These are phyloP conservation scores for Blepharisma stoltei DNA, from an alignment of 73 alveolate species.

Conservation along the genomic window DNA sequence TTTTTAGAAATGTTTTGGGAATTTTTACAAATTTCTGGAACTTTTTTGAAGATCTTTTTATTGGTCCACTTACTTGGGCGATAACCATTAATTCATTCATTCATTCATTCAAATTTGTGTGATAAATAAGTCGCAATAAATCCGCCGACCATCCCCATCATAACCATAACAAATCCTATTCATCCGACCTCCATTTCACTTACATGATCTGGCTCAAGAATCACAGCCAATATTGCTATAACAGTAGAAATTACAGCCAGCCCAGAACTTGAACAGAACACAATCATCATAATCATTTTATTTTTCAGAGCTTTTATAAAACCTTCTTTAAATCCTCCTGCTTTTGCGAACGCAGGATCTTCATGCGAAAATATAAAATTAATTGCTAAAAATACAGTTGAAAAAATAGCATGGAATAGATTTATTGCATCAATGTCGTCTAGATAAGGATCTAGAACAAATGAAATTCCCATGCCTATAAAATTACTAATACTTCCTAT, in stretches of 20 bases:
- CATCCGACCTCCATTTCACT: conserved; percentile 27
- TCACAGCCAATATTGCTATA: background rate
- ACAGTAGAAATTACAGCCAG: conserved; percentile 27
- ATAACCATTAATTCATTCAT: too few relatives aligned
- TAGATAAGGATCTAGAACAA: conserved; percentile 14
- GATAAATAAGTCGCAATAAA: conserved; percentile 2
- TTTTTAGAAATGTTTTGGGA: too few relatives aligned
- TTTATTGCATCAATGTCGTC: background rate
- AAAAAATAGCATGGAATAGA: background rate
- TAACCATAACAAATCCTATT: conserved; percentile 19
- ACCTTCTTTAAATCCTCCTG: too few relatives aligned
- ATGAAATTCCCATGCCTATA: conserved; percentile 31
- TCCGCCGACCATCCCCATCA: conserved; percentile 30
- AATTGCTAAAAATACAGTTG: background rate
- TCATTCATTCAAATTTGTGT: background rate
- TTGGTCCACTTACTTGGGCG: too few relatives aligned
- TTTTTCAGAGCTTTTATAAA: background rate
- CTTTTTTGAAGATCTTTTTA: too few relatives aligned
- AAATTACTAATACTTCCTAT: conserved; percentile 31
- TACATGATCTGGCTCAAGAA: background rate
- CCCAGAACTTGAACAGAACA: conserved; percentile 24
- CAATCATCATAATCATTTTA: background rate
- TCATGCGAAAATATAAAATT: conserved; percentile 21
- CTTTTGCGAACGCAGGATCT: too few relatives aligned
- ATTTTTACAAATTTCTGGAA: too few relatives aligned